phyloP scores from a whole-genome alignment of 1,284 basidiomycete genomes.

The Cryptococcus sp. region DNA sequence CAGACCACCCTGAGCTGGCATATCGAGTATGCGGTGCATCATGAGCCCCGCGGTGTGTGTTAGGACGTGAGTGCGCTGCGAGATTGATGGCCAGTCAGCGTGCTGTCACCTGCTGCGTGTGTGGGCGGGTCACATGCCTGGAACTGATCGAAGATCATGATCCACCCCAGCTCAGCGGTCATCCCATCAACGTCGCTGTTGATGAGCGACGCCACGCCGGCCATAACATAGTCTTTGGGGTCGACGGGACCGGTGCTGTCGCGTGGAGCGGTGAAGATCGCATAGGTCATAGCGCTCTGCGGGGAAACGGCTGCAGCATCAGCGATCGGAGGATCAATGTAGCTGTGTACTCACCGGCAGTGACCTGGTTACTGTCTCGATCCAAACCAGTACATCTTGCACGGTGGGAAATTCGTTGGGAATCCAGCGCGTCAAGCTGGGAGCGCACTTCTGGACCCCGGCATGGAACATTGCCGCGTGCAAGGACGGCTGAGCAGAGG shows the following conservation, averaged over 20 bases:
- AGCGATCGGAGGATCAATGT: no score
- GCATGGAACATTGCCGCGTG: slow-evolving; percentile 22
- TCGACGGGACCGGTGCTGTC: slow-evolving; percentile 16
- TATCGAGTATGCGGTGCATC: slow-evolving; percentile 29
- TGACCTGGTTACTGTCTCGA: slow-evolving; percentile 15
- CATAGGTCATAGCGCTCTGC: slow-evolving; percentile 13
- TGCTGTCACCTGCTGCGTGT: background rate
- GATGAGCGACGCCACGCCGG: slow-evolving; percentile 25
- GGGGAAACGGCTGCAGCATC: background rate
- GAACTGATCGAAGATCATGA: slow-evolving; percentile 26
- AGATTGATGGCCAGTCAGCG: background rate
- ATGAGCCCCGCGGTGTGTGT: slow-evolving; percentile 27
- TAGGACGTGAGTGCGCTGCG: slow-evolving; percentile 28
- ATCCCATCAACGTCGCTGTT: slow-evolving; percentile 24
- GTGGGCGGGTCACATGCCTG: slow-evolving; percentile 16
- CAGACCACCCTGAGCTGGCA: slow-evolving; percentile 25
- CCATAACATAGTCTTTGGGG: slow-evolving; percentile 26
- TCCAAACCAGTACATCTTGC: slow-evolving; percentile 23
- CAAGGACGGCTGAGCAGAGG: slow-evolving; percentile 16
- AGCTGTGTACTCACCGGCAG: slow-evolving; percentile 16
- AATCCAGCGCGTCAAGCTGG: slow-evolving; percentile 11
- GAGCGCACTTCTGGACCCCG: slow-evolving; percentile 16
- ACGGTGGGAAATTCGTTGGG: slow-evolving; percentile 8
- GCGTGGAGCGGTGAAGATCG: slow-evolving; percentile 28
- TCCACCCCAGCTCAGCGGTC: slow-evolving; percentile 28